These are phyloP conservation scores for Penicillium subrubescens DNA, from an alignment of 495 filamentous ascomycete genomes.

Conservation along the genomic window DNA sequence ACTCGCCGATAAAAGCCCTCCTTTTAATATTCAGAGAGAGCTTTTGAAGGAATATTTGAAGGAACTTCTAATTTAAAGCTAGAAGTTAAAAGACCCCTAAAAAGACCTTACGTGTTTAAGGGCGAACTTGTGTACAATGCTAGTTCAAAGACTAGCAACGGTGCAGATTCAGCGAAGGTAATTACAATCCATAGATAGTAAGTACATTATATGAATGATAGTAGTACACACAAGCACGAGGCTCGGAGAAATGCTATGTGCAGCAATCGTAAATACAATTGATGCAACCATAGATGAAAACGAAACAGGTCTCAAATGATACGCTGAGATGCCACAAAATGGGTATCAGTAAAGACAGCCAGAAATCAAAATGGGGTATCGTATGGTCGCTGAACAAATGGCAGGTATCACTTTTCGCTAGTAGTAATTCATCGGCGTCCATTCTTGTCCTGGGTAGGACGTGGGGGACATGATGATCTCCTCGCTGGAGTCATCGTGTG, in stretches of 20 bases:
- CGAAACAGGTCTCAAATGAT: neutral
- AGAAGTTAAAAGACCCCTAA: too few relatives aligned
- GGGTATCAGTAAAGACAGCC: conserved; percentile 4
- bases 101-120: neutral
- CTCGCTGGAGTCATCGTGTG: conserved; percentile 55
- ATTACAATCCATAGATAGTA: neutral
- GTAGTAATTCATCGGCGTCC: conserved; percentile 57
- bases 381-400: conserved; percentile 14
- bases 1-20: neutral
- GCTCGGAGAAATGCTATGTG: neutral
- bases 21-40: too few relatives aligned
- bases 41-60: too few relatives aligned
- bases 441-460: conserved; percentile 81
- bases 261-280: neutral
- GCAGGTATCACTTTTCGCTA: conserved; percentile 15
- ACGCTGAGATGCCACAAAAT: neutral
- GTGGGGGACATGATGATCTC: conserved; percentile 72
- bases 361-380: conserved; percentile 26
- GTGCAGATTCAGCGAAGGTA: neutral
- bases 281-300: neutral
- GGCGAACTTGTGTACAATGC: neutral
- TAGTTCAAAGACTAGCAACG: neutral
- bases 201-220: neutral
- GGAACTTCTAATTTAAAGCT: too few relatives aligned
- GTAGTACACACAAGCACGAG: neutral